Base-by-base conservation (phyloP, 768 basidiomycete genomes). In the Termitomyces sp. region DNA sequence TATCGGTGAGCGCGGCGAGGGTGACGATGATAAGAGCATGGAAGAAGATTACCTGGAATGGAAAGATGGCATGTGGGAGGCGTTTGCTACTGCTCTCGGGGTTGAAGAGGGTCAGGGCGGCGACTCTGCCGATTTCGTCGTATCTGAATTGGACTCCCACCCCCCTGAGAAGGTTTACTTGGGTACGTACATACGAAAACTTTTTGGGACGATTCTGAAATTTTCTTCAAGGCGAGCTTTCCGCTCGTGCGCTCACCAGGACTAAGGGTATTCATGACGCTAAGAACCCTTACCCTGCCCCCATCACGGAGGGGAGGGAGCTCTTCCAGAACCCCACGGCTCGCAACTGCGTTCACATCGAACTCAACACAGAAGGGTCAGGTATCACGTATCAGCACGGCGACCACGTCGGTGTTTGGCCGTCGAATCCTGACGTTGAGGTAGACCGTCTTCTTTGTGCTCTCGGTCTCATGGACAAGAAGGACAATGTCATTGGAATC, bases 1-100 rank as follows among this genome's bases (percentile, higher is more conserved):
- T 52, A 90, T 98, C 35, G 95, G 95, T 42, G 87, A 89, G 69
- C 80, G 89, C 38, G 96, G 96, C 10, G 95, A 98, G 72, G 96
- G 96, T 61, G 97, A 99, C 67, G 96, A 99, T 68, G 97, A 99
- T 74, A 97, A 97, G 79, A 94, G 90, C 68, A 98, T 99, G 95
- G 96, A 99, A 71, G 96, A 99, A 76, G 96, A 99, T 72, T 99
- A 98, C 70, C 83, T 99, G 12, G 95, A 92, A 65, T 99, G 96
- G 96, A 99, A 98, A 72, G 96, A 99, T 67, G 82, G 80, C 63
- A 95, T 98, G 95, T 98, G 95, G 91, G 87, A 89, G 17, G 85
- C 86, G 5, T 92, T 98, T 59, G 81, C 94, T n/a, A 70, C 78
- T 54, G 82, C 82, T 21, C 82, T 98, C 82, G 81, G 82, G 52